These are phyloP conservation scores for Cymbopogon flexuosus DNA, from an alignment of 202 grass and related monocot genomes.

Conservation along the genomic window DNA sequence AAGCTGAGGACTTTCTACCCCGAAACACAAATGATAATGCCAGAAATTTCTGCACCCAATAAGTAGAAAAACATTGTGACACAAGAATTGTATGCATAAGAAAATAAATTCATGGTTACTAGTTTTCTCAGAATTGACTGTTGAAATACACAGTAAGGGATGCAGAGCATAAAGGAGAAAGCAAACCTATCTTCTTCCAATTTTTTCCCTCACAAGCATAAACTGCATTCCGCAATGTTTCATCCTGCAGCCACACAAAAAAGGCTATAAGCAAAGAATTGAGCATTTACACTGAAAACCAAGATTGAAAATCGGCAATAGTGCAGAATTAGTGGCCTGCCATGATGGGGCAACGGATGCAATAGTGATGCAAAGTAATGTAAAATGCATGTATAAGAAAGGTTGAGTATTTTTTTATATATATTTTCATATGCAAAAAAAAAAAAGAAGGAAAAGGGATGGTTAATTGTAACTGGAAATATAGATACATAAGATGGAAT, in stretches of 20 bases:
- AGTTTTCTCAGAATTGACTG: constrained; percentile 9
- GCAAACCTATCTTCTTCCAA: constrained; percentile 96
- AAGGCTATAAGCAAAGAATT: constrained; percentile 18
- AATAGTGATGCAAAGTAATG: constrained; percentile 12
- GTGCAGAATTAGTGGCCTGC: not conserved
- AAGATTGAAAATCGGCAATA: not conserved
- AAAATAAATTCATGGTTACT: constrained; percentile 19
- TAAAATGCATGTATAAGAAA: not conserved
- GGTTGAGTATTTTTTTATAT: not conserved
- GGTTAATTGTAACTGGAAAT: too few species aligned
- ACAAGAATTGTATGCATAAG: not conserved
- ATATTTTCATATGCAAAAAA: too few species aligned
- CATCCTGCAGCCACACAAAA: constrained; percentile 53
- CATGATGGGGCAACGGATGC: not conserved
- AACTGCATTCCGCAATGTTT: constrained; percentile 70
- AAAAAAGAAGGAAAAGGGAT: too few species aligned
- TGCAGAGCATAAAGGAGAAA: constrained; percentile 30
- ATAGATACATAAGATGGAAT: too few species aligned
- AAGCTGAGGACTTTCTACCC: not conserved
- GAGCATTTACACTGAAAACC: not conserved
- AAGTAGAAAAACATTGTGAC: constrained; percentile 8
- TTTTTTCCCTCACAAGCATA: constrained; percentile 65
- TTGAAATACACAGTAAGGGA: not conserved
- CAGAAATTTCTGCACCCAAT: not conserved
- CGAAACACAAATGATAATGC: not conserved